Conservation (phyloP, 768 basidiomycete species). For the Pleurotus salmoneostramineus region DNA sequence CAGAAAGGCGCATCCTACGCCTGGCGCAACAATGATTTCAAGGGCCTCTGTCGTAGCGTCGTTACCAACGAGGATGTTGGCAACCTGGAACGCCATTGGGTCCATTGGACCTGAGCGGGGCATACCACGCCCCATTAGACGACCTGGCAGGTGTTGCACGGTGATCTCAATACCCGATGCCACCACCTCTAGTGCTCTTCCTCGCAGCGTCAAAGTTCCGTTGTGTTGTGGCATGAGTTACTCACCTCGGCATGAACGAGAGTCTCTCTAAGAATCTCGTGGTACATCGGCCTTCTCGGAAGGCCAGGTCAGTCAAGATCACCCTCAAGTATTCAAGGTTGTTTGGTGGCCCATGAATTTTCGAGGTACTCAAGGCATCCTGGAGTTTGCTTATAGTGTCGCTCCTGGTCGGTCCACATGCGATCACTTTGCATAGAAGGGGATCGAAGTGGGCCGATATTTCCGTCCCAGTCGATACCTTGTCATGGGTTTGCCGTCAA, state of each 20-base stretch:
- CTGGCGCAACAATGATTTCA: slow-evolving; percentile 47
- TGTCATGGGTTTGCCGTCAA: not conserved
- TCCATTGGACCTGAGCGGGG: slow-evolving; percentile 69
- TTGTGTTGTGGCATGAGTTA: not conserved
- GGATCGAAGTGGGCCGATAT: slow-evolving; percentile 57
- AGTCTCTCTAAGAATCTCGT: slow-evolving; percentile 48
- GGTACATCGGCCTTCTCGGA: slow-evolving; percentile 38
- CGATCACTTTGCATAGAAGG: slow-evolving; percentile 57
- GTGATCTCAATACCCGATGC: slow-evolving; percentile 53
- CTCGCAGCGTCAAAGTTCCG: not conserved
- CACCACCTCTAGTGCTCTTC: slow-evolving; percentile 49
- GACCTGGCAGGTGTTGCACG: slow-evolving; percentile 56
- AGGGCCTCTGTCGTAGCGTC: slow-evolving; percentile 43
- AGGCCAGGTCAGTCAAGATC: slow-evolving; percentile 35
- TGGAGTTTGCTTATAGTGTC: slow-evolving; percentile 41
- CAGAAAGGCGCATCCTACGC: slow-evolving; percentile 38
- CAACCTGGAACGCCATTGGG: slow-evolving; percentile 46
- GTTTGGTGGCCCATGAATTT: slow-evolving; percentile 56
- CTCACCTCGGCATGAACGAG: slow-evolving; percentile 34
- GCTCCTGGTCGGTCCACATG: slow-evolving; percentile 39
- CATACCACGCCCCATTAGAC: slow-evolving; percentile 50
- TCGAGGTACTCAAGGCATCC: slow-evolving; percentile 30
- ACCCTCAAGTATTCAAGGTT: slow-evolving; percentile 49
- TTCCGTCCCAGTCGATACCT: slow-evolving; percentile 47
- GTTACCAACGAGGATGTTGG: slow-evolving; percentile 60